Conservation (phyloP, 306 rosid species). For the Chamaecrista fasciculata region DNA sequence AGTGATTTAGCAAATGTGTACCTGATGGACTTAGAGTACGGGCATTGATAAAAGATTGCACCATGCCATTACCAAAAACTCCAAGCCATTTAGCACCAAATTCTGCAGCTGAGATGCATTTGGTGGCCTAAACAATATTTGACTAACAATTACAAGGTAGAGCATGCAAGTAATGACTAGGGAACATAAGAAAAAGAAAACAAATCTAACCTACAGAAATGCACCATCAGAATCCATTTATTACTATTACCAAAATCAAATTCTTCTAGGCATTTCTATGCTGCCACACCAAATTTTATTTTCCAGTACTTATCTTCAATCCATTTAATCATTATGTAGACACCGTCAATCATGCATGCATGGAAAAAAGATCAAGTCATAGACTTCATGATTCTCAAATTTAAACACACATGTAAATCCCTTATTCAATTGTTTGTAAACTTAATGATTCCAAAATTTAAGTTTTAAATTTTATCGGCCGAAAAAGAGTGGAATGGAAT, state of each 20-base stretch:
- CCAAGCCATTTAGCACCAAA: slow-evolving; percentile 95
- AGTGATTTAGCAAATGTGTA: slow-evolving; percentile 14
- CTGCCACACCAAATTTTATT: not conserved
- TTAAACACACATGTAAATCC: not conserved
- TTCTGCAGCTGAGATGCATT: slow-evolving; percentile 87
- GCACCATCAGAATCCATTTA: slow-evolving; percentile 15
- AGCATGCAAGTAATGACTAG: slow-evolving; percentile 11
- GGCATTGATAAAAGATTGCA: slow-evolving; percentile 66
- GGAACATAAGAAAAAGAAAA: slow-evolving; percentile 19
- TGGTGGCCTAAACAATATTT: slow-evolving; percentile 68
- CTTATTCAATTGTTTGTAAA: not conserved
- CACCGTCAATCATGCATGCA: not conserved
- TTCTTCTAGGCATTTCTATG: not conserved
- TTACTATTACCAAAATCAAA: not conserved
- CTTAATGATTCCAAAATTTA: not conserved
- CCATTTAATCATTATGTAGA: not conserved
- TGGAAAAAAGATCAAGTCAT: not conserved
- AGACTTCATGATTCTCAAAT: too few species aligned
- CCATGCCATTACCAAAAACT: slow-evolving; percentile 82
- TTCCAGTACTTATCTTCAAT: not conserved
- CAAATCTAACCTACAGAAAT: slow-evolving; percentile 16
- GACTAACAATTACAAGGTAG: slow-evolving; percentile 29
- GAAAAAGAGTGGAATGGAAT: not conserved
- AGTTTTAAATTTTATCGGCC: not conserved
- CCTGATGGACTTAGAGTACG: slow-evolving; percentile 57